Evolutionary conservation across 257 asterid genomes (phyloP), one percentile per base, ranked within the genome.

Genomic region (Solanum peruvianum): DNA sequence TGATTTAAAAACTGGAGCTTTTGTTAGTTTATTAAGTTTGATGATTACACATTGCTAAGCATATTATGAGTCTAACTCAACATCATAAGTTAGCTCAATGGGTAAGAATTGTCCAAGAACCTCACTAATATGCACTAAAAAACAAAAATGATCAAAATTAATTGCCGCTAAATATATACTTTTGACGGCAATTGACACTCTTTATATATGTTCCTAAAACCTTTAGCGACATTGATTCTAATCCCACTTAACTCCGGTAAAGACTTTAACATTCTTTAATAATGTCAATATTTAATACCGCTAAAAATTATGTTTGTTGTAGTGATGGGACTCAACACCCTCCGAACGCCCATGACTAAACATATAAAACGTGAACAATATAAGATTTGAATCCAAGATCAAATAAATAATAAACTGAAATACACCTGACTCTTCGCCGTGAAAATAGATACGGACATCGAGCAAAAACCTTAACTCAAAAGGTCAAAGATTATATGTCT

Each of bases 41-140:
- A n/a, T 80, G 67, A 33, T 29, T 80, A 16, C 9, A 80, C 41
- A 27, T 8, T 80, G 9, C n/a, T 6, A 45, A 45, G 33, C 11
- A 45, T 44, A 45, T 25, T 27, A 14, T 14, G 3, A 69, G 1
- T 14, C 39, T 14, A 69, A 29, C 9, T 69, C 42, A 29, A 67
- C 39, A 7, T 27, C 41, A 67, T 7, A 69, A 29, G 3, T 10
- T 15, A 69, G 2, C 3, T 69, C 20, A 29, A 69, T 0, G 8
- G 6, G 42, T 18, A 69, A 15, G 76, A 7, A 7, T 69, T 18
- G 1, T 2, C 1, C 39, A 29, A 67, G 0, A 31, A 4, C 13
- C n/a, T 6, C n/a, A 6, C 15, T 1, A 0, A 0, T 27, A 25
- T 33, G 35, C 35, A 33, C 5, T n/a, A 3, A 29, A 29, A 29